phyloP scores from a whole-genome alignment of 352 stramenopile genomes.

The Globisporangium canariense region DNA sequence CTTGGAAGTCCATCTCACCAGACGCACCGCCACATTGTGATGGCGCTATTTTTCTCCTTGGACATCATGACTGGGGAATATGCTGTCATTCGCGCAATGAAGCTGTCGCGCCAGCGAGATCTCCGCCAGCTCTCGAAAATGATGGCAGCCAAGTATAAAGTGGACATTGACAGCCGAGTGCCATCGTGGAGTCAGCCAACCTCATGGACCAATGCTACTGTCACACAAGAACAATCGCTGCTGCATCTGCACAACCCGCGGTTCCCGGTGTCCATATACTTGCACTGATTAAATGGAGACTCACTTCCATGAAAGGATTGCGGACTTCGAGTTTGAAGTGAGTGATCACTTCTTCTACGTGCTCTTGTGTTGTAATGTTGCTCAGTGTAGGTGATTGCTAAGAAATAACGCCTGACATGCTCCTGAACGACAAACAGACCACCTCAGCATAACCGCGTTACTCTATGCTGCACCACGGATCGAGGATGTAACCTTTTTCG shows the following conservation, averaged over 20 bases:
- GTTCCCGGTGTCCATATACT: constrained; percentile 50
- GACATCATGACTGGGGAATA: constrained; percentile 40
- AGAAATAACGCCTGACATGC: neutral
- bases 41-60: constrained; percentile 47
- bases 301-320: neutral
- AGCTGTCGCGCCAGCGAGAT: constrained; percentile 26
- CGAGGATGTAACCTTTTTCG: constrained; percentile 72
- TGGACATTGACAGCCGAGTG: constrained; percentile 25
- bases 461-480: neutral
- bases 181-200: constrained; percentile 15
- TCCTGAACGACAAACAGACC: neutral
- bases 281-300: constrained; percentile 10
- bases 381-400: neutral
- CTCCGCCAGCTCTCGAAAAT: constrained; percentile 29
- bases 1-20: neutral
- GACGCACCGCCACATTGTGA: constrained; percentile 14
- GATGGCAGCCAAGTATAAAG: constrained; percentile 29
- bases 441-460: neutral
- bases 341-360: neutral
- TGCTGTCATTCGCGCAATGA: constrained; percentile 43
- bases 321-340: neutral
- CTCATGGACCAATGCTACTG: constrained; percentile 38
- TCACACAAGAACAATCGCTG: constrained; percentile 38
- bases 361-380: neutral
- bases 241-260: constrained; percentile 36